These are phyloP conservation scores for Litchi chinensis DNA, from an alignment of 345 rosid genomes.

Conservation along the genomic window DNA sequence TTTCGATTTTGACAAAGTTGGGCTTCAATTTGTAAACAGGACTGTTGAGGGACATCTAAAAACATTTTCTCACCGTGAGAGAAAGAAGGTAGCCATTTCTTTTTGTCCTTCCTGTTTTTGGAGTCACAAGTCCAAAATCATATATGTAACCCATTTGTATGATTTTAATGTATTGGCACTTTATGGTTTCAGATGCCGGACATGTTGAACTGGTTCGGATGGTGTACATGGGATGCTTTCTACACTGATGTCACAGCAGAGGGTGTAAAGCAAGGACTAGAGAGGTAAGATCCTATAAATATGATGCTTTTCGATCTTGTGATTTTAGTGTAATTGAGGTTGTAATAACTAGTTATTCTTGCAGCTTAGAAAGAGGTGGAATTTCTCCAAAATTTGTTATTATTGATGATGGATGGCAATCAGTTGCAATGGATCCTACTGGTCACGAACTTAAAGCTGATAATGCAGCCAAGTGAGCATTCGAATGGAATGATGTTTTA, in stretches of 20 bases:
- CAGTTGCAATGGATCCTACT: constrained; percentile 65
- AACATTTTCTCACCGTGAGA: constrained; percentile 64
- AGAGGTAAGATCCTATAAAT: constrained; percentile 37
- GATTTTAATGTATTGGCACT: constrained; percentile 12
- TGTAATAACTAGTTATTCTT: constrained; percentile 8
- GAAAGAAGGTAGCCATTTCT: constrained; percentile 44
- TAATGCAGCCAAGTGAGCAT: constrained; percentile 62
- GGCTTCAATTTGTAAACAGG: constrained; percentile 31
- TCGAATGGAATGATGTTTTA: background rate
- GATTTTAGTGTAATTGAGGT: background rate
- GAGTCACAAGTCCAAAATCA: background rate
- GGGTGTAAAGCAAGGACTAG: constrained; percentile 59
- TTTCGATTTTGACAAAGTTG: background rate
- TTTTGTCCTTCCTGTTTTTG: background rate
- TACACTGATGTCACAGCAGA: constrained; percentile 61
- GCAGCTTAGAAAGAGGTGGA: constrained; percentile 60
- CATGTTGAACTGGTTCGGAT: constrained; percentile 76
- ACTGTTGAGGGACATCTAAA: constrained; percentile 57
- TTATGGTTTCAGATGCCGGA: constrained; percentile 51
- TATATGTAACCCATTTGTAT: background rate
- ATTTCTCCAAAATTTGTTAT: constrained; percentile 64
- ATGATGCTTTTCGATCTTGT: background rate
- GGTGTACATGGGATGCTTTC: constrained; percentile 86
- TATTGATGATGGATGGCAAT: constrained; percentile 77
- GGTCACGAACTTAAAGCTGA: constrained; percentile 47